Evolutionary conservation across 2,329 filamentous ascomycete genomes (phyloP).

Genomic region (Sclerotinia borealis): DNA sequence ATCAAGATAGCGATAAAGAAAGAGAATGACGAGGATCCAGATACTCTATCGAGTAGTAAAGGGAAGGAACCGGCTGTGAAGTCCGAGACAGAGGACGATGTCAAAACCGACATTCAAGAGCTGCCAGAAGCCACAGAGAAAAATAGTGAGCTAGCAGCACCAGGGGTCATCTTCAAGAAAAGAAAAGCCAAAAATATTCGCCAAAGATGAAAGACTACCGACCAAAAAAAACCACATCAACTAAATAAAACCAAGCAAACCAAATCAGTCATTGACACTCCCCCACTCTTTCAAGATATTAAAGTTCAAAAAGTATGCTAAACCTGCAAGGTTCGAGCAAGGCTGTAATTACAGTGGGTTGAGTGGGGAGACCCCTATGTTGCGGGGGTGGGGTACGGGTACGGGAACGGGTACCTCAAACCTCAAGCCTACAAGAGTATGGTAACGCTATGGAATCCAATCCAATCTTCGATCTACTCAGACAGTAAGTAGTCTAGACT

Average conservation of each 20-base stretch:
- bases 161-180: constrained; percentile 70
- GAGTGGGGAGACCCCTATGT: neutral
- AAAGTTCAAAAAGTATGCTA: neutral
- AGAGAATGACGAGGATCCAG: constrained; percentile 4
- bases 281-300: neutral
- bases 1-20: constrained; percentile 21
- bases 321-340: neutral
- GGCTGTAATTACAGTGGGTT: neutral
- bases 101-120: neutral
- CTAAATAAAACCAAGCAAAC: neutral
- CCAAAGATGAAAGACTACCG: constrained; percentile 42
- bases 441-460: neutral
- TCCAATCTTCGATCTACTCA: too few species aligned
- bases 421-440: neutral
- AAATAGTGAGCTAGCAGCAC: constrained; percentile 22
- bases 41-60: neutral
- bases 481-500: too few species aligned
- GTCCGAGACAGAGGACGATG: neutral
- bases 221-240: neutral
- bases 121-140: neutral
- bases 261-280: neutral
- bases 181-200: constrained; percentile 63
- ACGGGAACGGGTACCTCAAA: neutral
- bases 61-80: neutral
- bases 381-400: too few species aligned